Percentiles rank a stretch among this genome's conserved stretches.
phyloP scores from a whole-genome alignment of 257 asterid genomes.

The Solanum corneliomulleri region DNA sequence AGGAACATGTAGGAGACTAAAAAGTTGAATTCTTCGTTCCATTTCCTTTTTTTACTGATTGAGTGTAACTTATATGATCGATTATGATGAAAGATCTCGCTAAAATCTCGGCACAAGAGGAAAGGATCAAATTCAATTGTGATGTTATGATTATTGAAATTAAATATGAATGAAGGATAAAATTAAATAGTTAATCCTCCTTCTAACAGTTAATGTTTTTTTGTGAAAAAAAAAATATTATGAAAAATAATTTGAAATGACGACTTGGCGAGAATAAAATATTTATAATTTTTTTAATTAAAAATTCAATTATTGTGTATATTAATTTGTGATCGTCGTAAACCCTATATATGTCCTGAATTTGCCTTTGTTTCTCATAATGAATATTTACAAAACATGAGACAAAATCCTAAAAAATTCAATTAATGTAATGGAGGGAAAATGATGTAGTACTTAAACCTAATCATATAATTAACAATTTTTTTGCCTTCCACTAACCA shows the following conservation, averaged over 20 bases:
- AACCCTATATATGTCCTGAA: background rate
- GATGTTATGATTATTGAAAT: background rate
- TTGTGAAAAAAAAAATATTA: too few relatives aligned
- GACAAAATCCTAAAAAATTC: background rate
- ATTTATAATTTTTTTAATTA: too few relatives aligned
- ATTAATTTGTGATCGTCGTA: background rate
- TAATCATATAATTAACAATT: background rate
- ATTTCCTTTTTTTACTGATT: too few relatives aligned
- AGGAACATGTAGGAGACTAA: too few relatives aligned
- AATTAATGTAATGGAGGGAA: background rate
- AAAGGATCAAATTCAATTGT: background rate
- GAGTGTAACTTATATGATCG: too few relatives aligned
- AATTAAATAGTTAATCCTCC: background rate
- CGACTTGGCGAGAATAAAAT: background rate
- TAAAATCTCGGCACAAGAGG: background rate
- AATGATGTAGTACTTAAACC: background rate
- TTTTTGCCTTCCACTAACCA: background rate
- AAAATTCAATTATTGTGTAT: background rate
- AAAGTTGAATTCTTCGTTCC: too few relatives aligned
- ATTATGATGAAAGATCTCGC: too few relatives aligned
- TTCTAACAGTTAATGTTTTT: background rate
- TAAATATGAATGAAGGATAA: background rate
- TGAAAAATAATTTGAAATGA: background rate
- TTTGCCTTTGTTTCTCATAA: background rate
- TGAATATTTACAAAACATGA: background rate